Conservation (phyloP, 768 basidiomycete genomes). For the Cyathus striatus region DNA sequence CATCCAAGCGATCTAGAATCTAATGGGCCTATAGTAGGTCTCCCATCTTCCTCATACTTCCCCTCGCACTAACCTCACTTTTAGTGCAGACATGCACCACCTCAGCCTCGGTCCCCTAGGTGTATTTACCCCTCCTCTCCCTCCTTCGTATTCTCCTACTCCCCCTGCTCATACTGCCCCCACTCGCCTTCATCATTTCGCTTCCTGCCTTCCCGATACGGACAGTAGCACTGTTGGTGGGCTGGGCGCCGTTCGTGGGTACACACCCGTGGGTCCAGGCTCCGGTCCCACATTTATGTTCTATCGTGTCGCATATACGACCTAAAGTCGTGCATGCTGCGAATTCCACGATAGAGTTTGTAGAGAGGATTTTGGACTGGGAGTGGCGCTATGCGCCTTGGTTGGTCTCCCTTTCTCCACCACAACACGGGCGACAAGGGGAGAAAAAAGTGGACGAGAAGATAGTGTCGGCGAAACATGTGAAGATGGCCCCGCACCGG, state of each 20-base stretch:
- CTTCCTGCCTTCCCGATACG: constrained; percentile 46
- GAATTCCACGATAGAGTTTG: not conserved
- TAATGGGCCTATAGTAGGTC: constrained; percentile 82
- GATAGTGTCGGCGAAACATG: constrained; percentile 3
- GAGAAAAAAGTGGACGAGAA: constrained; percentile 1
- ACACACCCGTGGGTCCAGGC: constrained; percentile 43
- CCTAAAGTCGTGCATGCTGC: constrained; percentile 6
- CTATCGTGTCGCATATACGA: not conserved
- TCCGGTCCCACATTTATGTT: constrained; percentile 21
- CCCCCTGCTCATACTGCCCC: constrained; percentile 41
- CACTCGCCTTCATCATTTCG: constrained; percentile 41
- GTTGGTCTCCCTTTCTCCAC: too few species aligned
- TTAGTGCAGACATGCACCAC: constrained; percentile 59
- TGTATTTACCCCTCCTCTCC: constrained; percentile 17
- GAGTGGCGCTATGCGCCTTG: too few species aligned
- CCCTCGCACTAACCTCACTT: not conserved
- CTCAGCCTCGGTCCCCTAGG: constrained; percentile 44
- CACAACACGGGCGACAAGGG: too few species aligned
- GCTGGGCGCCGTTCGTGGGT: constrained; percentile 43
- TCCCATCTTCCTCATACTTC: not conserved
- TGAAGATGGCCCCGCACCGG: constrained; percentile 26
- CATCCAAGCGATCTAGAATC: constrained; percentile 84
- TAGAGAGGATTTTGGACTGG: not conserved
- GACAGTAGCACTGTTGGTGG: constrained; percentile 38
- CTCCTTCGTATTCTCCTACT: constrained; percentile 36